Evolutionary conservation across 2,329 filamentous ascomycete species (phyloP), one percentile per base, ranked within the genome.

Genomic region (Mycosphaerelloides madeirae): DNA sequence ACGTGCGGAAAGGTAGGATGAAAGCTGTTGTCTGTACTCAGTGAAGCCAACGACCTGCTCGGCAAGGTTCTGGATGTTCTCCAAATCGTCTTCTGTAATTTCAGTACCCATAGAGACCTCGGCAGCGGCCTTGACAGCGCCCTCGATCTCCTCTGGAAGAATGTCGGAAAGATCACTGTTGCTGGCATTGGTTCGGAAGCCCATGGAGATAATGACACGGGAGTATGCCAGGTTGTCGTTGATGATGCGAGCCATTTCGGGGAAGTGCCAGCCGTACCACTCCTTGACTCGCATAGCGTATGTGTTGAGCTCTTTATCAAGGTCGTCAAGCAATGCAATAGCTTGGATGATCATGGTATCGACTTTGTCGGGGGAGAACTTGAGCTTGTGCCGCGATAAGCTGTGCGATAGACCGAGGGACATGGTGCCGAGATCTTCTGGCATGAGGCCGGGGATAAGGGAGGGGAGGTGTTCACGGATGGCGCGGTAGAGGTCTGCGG

Each of bases 191-290:
- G 84, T 81, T 55, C 93, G 85, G 79, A 94, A 87, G 58, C 93
- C 93, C 75, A 95, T 87, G 54, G 84, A 80, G 39, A 95, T 73
- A 46, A 98, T 88, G 46, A 98, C 83, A 56, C 84, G 84, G 48
- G 90, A 83, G 67, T 95, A 98, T 54, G 90, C 90, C 52, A 95
- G 74, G 72, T 98, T 98, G 77, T 98, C 93, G 69, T 94, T 94
- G 58, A 96, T 78, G 64, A 97, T 95, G 73, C 90, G 91, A 64
- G 87, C 90, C 78, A 98, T 83, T 75, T 98, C 93, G 31, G 93
- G 93, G 76, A 97, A 98, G 72, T 97, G 93, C 93, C 93, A 98
- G 62, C 93, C 93, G 67, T 98, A 98, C 93, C 93, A 98, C 71
- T 98, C 93, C 81, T 97, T 97, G 51, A 96, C 89, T 68, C 93